Conservation (phyloP, 1,139 yeast species). For the Yamadazyma kanchanaburiensis region DNA sequence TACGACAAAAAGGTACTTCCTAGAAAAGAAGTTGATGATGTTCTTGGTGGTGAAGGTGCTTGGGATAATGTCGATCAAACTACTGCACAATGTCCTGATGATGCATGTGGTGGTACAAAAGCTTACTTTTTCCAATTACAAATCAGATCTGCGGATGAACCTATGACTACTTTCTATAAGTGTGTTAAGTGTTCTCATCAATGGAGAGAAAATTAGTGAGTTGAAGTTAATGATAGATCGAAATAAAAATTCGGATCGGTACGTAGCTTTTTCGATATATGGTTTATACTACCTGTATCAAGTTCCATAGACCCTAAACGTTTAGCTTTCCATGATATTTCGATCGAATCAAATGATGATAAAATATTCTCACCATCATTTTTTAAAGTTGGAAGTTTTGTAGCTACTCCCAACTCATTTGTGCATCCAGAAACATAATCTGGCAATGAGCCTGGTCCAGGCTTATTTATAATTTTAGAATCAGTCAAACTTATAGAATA, state of each 20-base stretch:
- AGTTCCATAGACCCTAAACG: no score
- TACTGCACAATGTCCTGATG: slow-evolving; percentile 84
- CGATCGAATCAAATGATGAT: slow-evolving; percentile 11
- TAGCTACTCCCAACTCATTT: slow-evolving; percentile 6
- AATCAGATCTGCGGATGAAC: slow-evolving; percentile 87
- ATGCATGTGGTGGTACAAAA: slow-evolving; percentile 79
- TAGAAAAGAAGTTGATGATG: slow-evolving; percentile 92
- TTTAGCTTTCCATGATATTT: no score
- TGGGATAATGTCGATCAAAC: slow-evolving; percentile 98
- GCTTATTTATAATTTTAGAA: background rate
- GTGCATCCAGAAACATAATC: background rate
- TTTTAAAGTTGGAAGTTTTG: slow-evolving; percentile 6
- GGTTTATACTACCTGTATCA: slow-evolving; percentile 7
- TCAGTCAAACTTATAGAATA: background rate
- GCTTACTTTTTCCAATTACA: slow-evolving; percentile 97
- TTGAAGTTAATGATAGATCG: background rate
- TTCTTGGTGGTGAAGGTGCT: slow-evolving; percentile 94
- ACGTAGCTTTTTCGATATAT: slow-evolving; percentile 9
- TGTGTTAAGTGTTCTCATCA: slow-evolving; percentile 91
- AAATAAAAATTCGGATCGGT: slow-evolving; percentile 19
- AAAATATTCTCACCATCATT: slow-evolving; percentile 4
- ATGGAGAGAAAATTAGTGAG: slow-evolving; percentile 84
- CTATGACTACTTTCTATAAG: slow-evolving; percentile 95
- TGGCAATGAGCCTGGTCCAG: background rate
- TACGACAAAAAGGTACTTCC: slow-evolving; percentile 80